Evolutionary conservation across 2,329 filamentous ascomycete genomes (phyloP).

Genomic region (Aspergillus puulaauensis): DNA sequence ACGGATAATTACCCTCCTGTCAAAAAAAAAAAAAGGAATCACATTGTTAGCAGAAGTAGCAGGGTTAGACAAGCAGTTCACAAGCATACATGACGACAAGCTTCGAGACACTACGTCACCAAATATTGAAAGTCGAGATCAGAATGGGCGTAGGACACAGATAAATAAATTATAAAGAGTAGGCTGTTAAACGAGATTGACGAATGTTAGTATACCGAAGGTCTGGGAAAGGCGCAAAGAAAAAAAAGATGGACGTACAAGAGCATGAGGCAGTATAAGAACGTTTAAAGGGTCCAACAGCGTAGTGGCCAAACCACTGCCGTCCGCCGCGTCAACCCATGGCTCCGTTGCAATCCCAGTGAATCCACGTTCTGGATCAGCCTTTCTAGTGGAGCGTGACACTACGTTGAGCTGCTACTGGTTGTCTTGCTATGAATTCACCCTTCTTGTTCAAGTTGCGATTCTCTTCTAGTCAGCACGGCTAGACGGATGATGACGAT

Average conservation of each 20-base stretch:
- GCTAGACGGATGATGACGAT: constrained; percentile 1
- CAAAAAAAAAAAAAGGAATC: not conserved
- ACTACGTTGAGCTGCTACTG: constrained; percentile 14
- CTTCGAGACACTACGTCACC: constrained; percentile 27
- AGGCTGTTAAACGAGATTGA: not conserved
- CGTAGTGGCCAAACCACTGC: constrained; percentile 1
- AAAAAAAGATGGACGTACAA: not conserved
- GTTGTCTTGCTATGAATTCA: not conserved
- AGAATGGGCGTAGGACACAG: constrained; percentile 1
- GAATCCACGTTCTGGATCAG: constrained; percentile 17
- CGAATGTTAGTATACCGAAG: not conserved
- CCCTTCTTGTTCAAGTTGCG: not conserved
- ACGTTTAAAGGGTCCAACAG: not conserved
- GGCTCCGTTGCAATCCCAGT: constrained; percentile 28
- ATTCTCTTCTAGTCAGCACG: not conserved
- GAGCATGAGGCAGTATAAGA: not conserved
- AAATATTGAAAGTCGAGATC: constrained; percentile 1
- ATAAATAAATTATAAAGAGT: not conserved
- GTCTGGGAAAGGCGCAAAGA: not conserved
- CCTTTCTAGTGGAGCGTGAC: constrained; percentile 21
- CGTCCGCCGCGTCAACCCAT: constrained; percentile 14
- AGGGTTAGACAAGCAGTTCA: not conserved
- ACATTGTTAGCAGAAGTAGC: constrained; percentile 10
- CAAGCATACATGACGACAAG: constrained; percentile 26
- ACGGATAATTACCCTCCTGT: constrained; percentile 80